Percentiles rank a stretch among this genome's conserved stretches.
Evolutionary conservation across 1,139 yeast genomes (phyloP).

Genomic region (Suhomyces bokatorum): DNA sequence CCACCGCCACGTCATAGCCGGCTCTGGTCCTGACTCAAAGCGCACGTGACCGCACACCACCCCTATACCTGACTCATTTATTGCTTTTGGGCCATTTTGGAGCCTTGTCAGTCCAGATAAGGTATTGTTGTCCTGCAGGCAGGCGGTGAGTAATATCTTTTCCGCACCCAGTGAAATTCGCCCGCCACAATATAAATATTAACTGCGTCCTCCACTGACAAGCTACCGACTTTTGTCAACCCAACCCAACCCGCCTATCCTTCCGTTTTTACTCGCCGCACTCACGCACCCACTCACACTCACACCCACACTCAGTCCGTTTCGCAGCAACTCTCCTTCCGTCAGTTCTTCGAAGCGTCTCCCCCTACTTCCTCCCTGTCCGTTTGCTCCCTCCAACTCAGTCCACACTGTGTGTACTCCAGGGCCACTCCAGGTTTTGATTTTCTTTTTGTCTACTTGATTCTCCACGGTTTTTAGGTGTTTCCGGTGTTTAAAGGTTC

Average conservation of each 20-base stretch:
- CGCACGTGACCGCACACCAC: conserved; percentile 1
- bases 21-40: background rate
- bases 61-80: conserved; percentile 9
- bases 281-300: background rate
- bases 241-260: too few relatives aligned
- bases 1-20: background rate
- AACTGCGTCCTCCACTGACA: conserved; percentile 1
- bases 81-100: conserved; percentile 11
- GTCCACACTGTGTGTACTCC: too few relatives aligned
- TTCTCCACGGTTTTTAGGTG: conserved; percentile 3
- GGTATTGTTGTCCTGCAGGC: conserved; percentile 4
- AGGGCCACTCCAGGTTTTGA: background rate
- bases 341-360: background rate
- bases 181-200: conserved; percentile 6
- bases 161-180: conserved; percentile 4
- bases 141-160: conserved; percentile 9
- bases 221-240: conserved; percentile 8
- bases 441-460: background rate
- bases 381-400: too few relatives aligned
- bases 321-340: background rate
- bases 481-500: conserved; percentile 6
- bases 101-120: conserved; percentile 3
- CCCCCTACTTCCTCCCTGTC: background rate
- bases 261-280: too few relatives aligned
- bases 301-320: background rate